Base-by-base conservation (phyloP, 106 monocot genomes). In the Iris macrosiphon region DNA sequence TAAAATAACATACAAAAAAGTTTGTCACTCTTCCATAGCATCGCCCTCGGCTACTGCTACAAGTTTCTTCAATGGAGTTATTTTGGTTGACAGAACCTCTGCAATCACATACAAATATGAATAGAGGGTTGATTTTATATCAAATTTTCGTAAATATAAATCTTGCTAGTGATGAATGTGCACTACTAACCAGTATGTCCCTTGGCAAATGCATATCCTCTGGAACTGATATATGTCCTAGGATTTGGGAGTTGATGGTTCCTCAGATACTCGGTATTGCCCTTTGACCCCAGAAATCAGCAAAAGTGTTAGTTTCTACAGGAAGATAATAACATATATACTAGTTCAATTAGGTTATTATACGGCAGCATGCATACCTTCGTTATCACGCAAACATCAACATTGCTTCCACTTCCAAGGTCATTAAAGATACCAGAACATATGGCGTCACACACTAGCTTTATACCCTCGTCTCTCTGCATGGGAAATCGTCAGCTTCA, bases 401-500 rank as follows among this genome's bases (percentile, higher is more conserved):
- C 87, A 48, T 93, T 93, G 63, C 93, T 93, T 12, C 93, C 93
- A 67, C 93, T 93, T 4, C 93, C 93, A 51, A 93, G 58, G 38
- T 93, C 93, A 75, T 93, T 93, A 78, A 93, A 93, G 57, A 93
- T 87, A 30, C 93, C 93, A 56, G 83, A 75, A 58, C 87, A 87
- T 33, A 93, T 84, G 46, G 93, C 93, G 55, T 93, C 87, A 23
- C 40, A 32, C 0, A 93, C 93, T 34, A 93, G 66, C n/a, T 73
- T 49, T 56, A 93, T 88, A 55, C 93, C 93, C 52, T 87, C 93
- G 9, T 93, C 87, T 59, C 75, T 83, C 93, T 93, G 63, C 48
- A 75, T 2, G 57, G 43, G 45, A 20, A 50, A n/a, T n/a, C n/a
- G n/a, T n/a, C n/a, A n/a, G n/a, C n/a, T n/a, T n/a, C n/a, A n/a